Conservation (phyloP, 2,329 filamentous ascomycete species). For the Aspergillaceae sp. region DNA sequence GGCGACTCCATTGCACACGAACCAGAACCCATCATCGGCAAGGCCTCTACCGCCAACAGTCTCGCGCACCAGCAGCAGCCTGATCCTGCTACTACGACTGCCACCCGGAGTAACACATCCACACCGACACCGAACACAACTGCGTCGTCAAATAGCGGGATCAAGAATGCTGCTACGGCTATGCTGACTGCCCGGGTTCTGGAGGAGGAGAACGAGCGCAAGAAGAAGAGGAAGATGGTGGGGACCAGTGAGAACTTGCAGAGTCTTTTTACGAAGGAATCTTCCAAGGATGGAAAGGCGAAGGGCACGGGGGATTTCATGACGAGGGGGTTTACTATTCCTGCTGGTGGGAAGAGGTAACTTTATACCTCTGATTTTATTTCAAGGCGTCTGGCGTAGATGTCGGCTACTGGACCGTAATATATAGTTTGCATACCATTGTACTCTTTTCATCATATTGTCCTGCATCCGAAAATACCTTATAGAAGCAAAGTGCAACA, state of each 20-base stretch:
- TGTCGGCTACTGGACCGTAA: conserved; percentile 6
- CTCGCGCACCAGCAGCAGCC: neutral
- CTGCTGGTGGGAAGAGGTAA: conserved; percentile 34
- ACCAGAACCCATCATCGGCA: conserved; percentile 28
- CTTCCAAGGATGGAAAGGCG: conserved; percentile 28
- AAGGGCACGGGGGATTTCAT: conserved; percentile 48
- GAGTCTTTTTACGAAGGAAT: conserved; percentile 44
- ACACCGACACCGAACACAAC: conserved; percentile 21
- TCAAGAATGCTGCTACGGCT: conserved; percentile 83
- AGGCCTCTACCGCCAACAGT: conserved; percentile 6
- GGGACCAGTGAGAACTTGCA: conserved; percentile 50
- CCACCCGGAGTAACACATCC: conserved; percentile 21
- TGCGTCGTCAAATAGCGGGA: conserved; percentile 44
- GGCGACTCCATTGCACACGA: conserved; percentile 30
- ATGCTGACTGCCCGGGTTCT: conserved; percentile 78
- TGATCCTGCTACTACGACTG: conserved; percentile 7
- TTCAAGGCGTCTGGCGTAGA: conserved; percentile 2
- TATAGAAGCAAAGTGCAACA: too few relatives aligned
- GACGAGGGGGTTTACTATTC: conserved; percentile 50
- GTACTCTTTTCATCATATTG: too few relatives aligned
- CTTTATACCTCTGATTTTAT: conserved; percentile 1
- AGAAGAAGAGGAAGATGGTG: conserved; percentile 67
- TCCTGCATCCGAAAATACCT: too few relatives aligned
- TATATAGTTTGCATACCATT: neutral
- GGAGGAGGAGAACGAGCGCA: conserved; percentile 73